Evolutionary conservation across 441 rosid species (phyloP).

Genomic region (Codiaeum variegatum): DNA sequence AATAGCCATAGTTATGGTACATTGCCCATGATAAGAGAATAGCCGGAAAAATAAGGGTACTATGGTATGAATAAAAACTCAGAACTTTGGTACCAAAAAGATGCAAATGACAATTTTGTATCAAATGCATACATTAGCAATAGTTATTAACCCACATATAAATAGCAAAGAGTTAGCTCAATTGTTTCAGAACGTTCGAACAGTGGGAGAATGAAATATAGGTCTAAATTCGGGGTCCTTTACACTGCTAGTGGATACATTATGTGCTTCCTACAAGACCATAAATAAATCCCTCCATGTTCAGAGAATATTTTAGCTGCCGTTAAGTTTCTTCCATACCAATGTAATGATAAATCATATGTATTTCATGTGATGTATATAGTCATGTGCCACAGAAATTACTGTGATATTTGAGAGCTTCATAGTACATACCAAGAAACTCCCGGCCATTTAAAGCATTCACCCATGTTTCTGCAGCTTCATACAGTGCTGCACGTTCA

Average conservation of each 20-base stretch:
- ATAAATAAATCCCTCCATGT: not conserved
- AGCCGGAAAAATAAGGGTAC: too few relatives aligned
- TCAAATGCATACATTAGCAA: too few relatives aligned
- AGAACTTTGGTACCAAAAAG: not conserved
- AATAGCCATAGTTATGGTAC: too few relatives aligned
- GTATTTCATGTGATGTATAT: not conserved
- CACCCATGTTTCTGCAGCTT: constrained; percentile 92
- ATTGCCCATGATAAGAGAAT: too few relatives aligned
- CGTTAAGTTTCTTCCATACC: not conserved
- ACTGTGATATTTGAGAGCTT: not conserved
- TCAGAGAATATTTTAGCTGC: not conserved
- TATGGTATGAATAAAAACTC: too few relatives aligned
- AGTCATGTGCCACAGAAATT: not conserved
- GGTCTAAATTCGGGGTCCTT: not conserved
- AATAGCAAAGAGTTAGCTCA: not conserved
- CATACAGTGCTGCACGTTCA: constrained; percentile 79
- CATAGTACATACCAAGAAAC: constrained; percentile 56
- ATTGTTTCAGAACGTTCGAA: not conserved
- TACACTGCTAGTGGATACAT: not conserved
- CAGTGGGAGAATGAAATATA: not conserved
- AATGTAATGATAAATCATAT: not conserved
- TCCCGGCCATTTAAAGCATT: constrained; percentile 70
- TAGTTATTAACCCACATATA: not conserved
- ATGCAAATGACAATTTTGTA: too few relatives aligned
- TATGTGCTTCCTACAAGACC: not conserved